phyloP scores from a whole-genome alignment of 2,329 filamentous ascomycete species.

The Elsinoe fawcettii region DNA sequence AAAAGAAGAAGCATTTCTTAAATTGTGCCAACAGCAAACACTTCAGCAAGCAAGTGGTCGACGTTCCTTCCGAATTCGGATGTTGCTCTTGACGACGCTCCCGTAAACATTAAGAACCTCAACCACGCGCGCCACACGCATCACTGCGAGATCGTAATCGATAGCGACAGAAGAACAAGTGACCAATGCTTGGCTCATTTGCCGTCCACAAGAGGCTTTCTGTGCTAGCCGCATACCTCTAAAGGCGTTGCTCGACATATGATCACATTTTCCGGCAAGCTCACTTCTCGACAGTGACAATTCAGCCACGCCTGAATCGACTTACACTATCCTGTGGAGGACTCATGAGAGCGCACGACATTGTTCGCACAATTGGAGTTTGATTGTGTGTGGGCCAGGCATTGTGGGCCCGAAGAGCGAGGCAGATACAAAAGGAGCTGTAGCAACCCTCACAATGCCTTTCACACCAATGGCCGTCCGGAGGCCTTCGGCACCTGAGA shows the following conservation, averaged over 20 bases:
- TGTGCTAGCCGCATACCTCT: background rate
- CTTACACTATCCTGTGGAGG: no score
- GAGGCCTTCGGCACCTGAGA: conserved; percentile 9
- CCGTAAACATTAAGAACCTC: conserved; percentile 14
- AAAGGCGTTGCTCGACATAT: background rate
- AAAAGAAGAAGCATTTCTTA: no score
- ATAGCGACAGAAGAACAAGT: conserved; percentile 2
- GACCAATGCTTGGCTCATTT: conserved; percentile 13
- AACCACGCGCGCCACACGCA: conserved; percentile 1
- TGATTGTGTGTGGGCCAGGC: background rate
- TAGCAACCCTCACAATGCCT: background rate
- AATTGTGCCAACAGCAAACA: no score
- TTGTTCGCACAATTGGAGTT: background rate
- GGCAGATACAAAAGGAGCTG: background rate
- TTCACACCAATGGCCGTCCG: conserved; percentile 2
- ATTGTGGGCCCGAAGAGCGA: background rate
- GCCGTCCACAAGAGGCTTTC: background rate
- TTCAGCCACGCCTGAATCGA: no score
- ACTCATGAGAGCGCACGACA: no score
- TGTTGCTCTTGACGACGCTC: conserved; percentile 17
- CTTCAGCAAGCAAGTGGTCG: conserved; percentile 18
- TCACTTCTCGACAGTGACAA: background rate
- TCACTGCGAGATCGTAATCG: background rate
- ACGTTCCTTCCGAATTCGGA: background rate
- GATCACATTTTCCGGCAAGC: background rate